Percentiles rank a stretch among this genome's conserved stretches.
Evolutionary conservation across 73 alveolate species (phyloP).

Genomic region (Breviolum minutum): DNA sequence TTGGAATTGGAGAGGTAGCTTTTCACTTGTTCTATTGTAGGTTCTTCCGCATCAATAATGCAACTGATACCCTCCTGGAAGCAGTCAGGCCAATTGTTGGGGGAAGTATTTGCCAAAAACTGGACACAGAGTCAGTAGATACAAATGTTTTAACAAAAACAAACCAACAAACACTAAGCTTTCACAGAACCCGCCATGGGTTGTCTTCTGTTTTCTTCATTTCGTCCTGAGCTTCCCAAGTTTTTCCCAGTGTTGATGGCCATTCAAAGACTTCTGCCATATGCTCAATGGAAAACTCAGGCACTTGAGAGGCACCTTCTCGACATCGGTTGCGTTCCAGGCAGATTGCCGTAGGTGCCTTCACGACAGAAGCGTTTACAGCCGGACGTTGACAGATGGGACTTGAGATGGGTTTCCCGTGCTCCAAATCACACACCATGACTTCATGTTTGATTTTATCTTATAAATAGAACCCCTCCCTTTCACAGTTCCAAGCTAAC

Average conservation of each 20-base stretch:
- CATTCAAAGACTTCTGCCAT: conserved; percentile 92
- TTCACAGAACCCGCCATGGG: not conserved
- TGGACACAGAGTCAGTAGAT: too few relatives aligned
- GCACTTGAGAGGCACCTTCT: not conserved
- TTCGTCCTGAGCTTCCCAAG: conserved; percentile 85
- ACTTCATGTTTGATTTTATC: too few relatives aligned
- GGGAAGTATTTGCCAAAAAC: not conserved
- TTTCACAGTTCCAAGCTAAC: too few relatives aligned
- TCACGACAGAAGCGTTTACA: too few relatives aligned
- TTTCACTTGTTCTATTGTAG: not conserved
- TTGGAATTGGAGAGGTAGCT: conserved; percentile 21
- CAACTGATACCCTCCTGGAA: conserved; percentile 46
- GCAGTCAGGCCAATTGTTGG: not conserved
- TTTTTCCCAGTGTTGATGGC: conserved; percentile 44
- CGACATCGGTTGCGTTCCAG: conserved; percentile 51
- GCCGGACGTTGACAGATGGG: too few relatives aligned
- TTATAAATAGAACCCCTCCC: too few relatives aligned
- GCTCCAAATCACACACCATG: too few relatives aligned
- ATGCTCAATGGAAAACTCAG: conserved; percentile 67
- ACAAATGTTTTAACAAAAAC: not conserved
- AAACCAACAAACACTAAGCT: not conserved
- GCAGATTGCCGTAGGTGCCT: conserved; percentile 54
- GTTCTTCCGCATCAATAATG: not conserved
- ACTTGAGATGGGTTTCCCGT: too few relatives aligned
- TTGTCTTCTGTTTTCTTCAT: not conserved